A percentile compares a stretch with the other conserved stretches of the same genome.
phyloP scores from a whole-genome alignment of 2,329 filamentous ascomycete species.

The Penicillium aurantiogriseum region DNA sequence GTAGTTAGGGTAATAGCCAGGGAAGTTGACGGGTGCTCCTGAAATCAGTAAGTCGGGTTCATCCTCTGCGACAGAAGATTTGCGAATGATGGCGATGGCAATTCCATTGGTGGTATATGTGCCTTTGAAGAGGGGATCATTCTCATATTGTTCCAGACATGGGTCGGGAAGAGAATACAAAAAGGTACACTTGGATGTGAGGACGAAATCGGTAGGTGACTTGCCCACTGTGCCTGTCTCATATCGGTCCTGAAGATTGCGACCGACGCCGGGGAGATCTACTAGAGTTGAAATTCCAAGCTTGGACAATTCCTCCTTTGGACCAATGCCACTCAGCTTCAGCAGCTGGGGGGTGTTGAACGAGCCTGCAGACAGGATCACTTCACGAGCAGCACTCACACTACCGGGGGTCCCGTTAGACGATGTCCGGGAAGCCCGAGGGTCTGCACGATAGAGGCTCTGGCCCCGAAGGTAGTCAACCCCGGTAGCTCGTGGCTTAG shows the following conservation, averaged over 20 bases:
- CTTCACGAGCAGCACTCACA: slow-evolving; percentile 42
- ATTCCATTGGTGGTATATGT: slow-evolving; percentile 54
- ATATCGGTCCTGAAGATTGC: slow-evolving; percentile 63
- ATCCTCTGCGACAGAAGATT: slow-evolving; percentile 41
- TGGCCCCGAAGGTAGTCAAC: slow-evolving; percentile 50
- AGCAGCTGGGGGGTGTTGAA: slow-evolving; percentile 65
- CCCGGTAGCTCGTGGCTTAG: slow-evolving; percentile 44
- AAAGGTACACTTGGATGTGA: slow-evolving; percentile 34
- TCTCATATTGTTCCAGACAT: slow-evolving; percentile 46
- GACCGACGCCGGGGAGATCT: slow-evolving; percentile 60
- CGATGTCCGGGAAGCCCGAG: slow-evolving; percentile 29
- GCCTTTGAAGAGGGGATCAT: slow-evolving; percentile 39
- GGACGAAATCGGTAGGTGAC: slow-evolving; percentile 33
- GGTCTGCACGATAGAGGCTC: slow-evolving; percentile 48
- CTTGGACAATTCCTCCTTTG: slow-evolving; percentile 50
- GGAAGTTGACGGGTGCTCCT: slow-evolving; percentile 57
- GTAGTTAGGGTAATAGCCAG: slow-evolving; percentile 49
- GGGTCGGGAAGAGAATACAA: slow-evolving; percentile 34
- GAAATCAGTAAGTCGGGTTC: slow-evolving; percentile 56
- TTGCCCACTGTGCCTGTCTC: slow-evolving; percentile 54
- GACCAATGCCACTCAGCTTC: slow-evolving; percentile 61
- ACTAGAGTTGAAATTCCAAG: slow-evolving; percentile 53
- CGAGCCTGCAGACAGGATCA: slow-evolving; percentile 51
- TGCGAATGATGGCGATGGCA: slow-evolving; percentile 48
- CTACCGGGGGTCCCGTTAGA: slow-evolving; percentile 38